A percentile compares a stretch with the other conserved stretches of the same genome.
Conservation (phyloP, 306 rosid genomes). For the Vigna unguiculata region DNA sequence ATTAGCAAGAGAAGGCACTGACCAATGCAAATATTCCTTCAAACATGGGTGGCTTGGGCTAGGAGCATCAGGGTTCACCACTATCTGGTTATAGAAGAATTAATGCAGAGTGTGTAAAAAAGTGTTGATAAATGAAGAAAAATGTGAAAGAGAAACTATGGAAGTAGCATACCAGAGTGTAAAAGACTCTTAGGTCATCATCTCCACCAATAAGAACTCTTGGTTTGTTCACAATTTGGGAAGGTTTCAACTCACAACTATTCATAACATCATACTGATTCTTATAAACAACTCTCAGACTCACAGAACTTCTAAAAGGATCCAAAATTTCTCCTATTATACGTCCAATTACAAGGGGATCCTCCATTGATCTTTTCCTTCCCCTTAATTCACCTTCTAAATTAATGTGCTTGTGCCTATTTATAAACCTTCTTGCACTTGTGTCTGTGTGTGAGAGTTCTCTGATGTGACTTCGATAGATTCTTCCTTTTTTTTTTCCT, state of each 20-base stretch:
- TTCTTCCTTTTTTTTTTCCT: too few relatives aligned
- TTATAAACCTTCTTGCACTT: too few relatives aligned
- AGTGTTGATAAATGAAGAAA: not conserved
- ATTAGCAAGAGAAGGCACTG: not conserved
- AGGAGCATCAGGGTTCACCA: conserved; percentile 50
- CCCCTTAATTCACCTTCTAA: too few relatives aligned
- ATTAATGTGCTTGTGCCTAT: not conserved
- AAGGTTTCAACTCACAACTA: conserved; percentile 38
- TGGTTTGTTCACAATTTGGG: conserved; percentile 34
- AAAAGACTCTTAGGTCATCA: conserved; percentile 14
- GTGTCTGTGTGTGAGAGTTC: too few relatives aligned
- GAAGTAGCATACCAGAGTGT: conserved; percentile 2
- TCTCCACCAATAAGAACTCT: conserved; percentile 38
- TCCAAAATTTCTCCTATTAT: conserved; percentile 41
- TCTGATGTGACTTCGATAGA: too few relatives aligned
- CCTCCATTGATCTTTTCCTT: not conserved
- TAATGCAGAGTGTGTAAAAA: not conserved
- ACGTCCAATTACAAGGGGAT: conserved; percentile 33
- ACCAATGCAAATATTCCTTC: conserved; percentile 45
- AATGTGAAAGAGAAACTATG: not conserved
- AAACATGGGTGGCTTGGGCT: conserved; percentile 36
- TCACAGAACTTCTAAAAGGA: conserved; percentile 18
- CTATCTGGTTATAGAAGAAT: not conserved
- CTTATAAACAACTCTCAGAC: conserved; percentile 7
- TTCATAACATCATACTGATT: conserved; percentile 15